Percentiles rank a stretch among this genome's conserved stretches.
These are phyloP conservation scores for Fusarium heterosporum DNA, from an alignment of 2,329 filamentous ascomycete genomes.

Conservation along the genomic window DNA sequence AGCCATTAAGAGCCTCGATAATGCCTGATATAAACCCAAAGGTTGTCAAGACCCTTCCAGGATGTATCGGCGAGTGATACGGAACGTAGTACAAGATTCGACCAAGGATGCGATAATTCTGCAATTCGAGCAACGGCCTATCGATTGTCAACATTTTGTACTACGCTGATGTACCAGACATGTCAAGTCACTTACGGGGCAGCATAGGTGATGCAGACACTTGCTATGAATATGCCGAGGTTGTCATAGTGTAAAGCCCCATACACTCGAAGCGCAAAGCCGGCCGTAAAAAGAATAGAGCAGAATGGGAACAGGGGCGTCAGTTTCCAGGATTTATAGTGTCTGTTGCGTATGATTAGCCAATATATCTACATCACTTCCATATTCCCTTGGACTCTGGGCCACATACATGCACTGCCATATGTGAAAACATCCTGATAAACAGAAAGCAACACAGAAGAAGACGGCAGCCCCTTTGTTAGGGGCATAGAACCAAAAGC, in stretches of 20 bases:
- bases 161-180: background rate
- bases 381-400: no score
- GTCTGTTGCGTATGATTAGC: slow-evolving; percentile 50
- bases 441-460: slow-evolving; percentile 57
- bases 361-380: background rate
- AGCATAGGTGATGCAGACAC: slow-evolving; percentile 52
- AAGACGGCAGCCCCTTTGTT: slow-evolving; percentile 62
- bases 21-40: slow-evolving; percentile 60
- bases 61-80: slow-evolving; percentile 65
- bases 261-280: slow-evolving; percentile 61
- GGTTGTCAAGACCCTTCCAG: slow-evolving; percentile 58
- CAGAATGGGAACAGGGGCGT: slow-evolving; percentile 67
- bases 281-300: slow-evolving; percentile 64
- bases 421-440: slow-evolving; percentile 54
- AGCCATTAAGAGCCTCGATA: slow-evolving; percentile 61
- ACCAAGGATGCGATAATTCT: slow-evolving; percentile 71
- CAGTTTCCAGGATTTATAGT: slow-evolving; percentile 67
- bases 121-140: slow-evolving; percentile 68
- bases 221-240: slow-evolving; percentile 50
- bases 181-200: slow-evolving; percentile 47
- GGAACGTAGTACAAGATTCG: slow-evolving; percentile 69
- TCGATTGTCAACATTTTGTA: background rate
- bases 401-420: slow-evolving; percentile 61
- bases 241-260: slow-evolving; percentile 50
- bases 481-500: slow-evolving; percentile 60